Base-by-base conservation (phyloP, 352 stramenopile species). In the Pythium myriotylum region DNA sequence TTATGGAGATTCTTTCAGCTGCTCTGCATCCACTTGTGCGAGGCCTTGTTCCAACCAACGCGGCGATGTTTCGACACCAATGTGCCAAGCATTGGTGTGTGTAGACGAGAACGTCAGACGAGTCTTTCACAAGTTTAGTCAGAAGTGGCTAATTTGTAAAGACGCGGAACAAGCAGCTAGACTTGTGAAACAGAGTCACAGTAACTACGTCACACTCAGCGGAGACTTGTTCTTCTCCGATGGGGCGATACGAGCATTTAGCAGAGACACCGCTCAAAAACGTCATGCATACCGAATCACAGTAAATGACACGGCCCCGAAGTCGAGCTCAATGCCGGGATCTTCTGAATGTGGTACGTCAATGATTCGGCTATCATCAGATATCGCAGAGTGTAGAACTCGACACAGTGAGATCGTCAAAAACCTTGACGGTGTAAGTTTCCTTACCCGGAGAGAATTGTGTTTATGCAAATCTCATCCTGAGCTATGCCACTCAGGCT, bases 161-260 rank as follows among this genome's bases (percentile, higher is more conserved):
- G 41, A 62, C 43, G 27, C 42, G 16, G 63, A 75, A 12, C 50
- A 68, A 35, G 63, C 62, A 1, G 24, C 48, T 1, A 23, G 16
- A 6, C 20, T 69, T 3, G 53, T 37, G 6, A 35, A 14, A 35
- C 14, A 22, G 3, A 27, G 20, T 43, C 14, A 29, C 1, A 55
- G 47, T 12, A 64, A 73, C 47, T 74, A 41, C 32, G 69, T 73
- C 3, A 76, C 65, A 13, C 43, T 71, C 14, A 22, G 43, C 39
- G 69, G 69, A 14, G 56, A 76, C 46, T 17, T 73, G 4, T 76
- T 68, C 40, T 72, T 70, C 40, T 40, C 39, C 4, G 68, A 76
- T 45, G 68, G 68, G 1, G 53, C 65, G 8, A 76, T 76, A 57
- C 68, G 68, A 17, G 58, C 65, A 48, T 58, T 16, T 27, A 47